Percentiles rank a stretch among this genome's conserved stretches.
Conservation (phyloP, 768 basidiomycete genomes). For the Serendipita vermifera region DNA sequence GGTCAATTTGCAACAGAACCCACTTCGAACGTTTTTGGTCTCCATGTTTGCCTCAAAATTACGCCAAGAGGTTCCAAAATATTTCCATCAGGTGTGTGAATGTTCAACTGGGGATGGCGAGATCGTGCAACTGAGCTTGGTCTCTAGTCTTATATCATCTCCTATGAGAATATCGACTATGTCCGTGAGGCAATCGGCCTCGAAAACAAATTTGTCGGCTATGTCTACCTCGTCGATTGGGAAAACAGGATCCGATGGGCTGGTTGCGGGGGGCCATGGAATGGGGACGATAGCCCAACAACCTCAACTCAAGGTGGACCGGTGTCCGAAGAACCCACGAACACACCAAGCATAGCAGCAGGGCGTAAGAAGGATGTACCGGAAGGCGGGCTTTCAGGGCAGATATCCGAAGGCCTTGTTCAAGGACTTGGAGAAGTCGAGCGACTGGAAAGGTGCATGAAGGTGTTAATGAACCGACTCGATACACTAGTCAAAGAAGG, state of each 20-base stretch:
- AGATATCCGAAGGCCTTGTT: constrained; percentile 2
- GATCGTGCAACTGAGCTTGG: not conserved
- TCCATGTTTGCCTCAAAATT: constrained; percentile 70
- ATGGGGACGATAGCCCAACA: not conserved
- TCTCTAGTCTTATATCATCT: constrained; percentile 59
- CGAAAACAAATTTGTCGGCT: constrained; percentile 82
- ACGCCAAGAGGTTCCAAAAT: constrained; percentile 44
- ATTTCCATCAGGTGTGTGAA: constrained; percentile 34
- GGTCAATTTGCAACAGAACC: constrained; percentile 90
- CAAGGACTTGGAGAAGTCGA: not conserved
- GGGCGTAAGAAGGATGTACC: not conserved
- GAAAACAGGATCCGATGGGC: constrained; percentile 83
- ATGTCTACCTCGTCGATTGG: constrained; percentile 82
- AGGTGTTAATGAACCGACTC: not conserved
- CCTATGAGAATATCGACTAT: constrained; percentile 75
- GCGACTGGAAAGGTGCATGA: constrained; percentile 1
- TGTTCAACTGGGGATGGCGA: not conserved
- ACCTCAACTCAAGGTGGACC: not conserved
- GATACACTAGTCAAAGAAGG: not conserved
- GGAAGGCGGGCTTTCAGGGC: not conserved
- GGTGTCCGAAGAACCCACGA: not conserved
- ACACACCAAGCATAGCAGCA: not conserved
- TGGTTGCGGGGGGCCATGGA: constrained; percentile 42
- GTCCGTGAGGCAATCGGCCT: constrained; percentile 74
- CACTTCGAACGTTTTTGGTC: constrained; percentile 82